Evolutionary conservation across 805 yeast species (phyloP).

Genomic region (Lachancea nothofagi): DNA sequence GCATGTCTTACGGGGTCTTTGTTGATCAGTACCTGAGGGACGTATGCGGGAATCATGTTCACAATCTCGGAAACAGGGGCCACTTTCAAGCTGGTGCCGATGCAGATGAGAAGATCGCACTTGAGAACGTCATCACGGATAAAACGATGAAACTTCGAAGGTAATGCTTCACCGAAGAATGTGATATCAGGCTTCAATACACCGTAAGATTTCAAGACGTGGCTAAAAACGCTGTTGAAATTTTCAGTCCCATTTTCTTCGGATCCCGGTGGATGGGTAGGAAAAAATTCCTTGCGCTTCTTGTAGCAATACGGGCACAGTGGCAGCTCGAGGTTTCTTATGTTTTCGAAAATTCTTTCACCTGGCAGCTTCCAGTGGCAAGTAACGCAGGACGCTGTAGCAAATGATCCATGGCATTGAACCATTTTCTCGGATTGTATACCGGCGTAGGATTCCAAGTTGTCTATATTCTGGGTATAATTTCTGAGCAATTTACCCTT

Average conservation of each 20-base stretch:
- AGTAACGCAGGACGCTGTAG: slow-evolving; percentile 76
- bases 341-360: slow-evolving; percentile 51
- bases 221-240: slow-evolving; percentile 1
- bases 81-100: slow-evolving; percentile 88
- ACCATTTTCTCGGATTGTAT: slow-evolving; percentile 58
- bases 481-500: slow-evolving; percentile 73
- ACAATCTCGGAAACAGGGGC: slow-evolving; percentile 89
- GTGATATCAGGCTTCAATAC: slow-evolving; percentile 91
- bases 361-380: slow-evolving; percentile 69
- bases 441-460: slow-evolving; percentile 78
- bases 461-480: slow-evolving; percentile 89
- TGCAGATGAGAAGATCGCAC: slow-evolving; percentile 77
- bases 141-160: slow-evolving; percentile 57
- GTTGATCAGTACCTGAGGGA: slow-evolving; percentile 79
- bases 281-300: slow-evolving; percentile 36
- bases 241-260: slow-evolving; percentile 6
- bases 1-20: slow-evolving; percentile 69
- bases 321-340: slow-evolving; percentile 57
- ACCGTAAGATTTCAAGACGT: slow-evolving; percentile 51
- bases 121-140: slow-evolving; percentile 53
- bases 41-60: slow-evolving; percentile 60
- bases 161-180: slow-evolving; percentile 82
- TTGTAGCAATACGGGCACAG: slow-evolving; percentile 61
- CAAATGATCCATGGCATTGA: slow-evolving; percentile 93
- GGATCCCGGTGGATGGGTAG: slow-evolving; percentile 15